Evolutionary conservation across 2,329 filamentous ascomycete species (phyloP).

Genomic region (Colletotrichum australisinense): DNA sequence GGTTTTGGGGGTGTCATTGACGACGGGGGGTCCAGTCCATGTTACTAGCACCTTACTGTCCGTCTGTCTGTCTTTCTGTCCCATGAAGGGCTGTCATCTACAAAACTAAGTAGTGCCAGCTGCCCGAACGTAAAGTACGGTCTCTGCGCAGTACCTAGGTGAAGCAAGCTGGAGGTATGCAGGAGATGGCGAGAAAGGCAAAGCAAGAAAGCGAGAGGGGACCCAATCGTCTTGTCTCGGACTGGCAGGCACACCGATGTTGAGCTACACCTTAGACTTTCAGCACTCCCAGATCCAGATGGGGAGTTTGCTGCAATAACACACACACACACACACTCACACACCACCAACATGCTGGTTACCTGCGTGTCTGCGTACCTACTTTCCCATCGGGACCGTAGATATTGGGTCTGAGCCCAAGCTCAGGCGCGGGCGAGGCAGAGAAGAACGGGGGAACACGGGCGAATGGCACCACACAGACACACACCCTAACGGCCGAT

Average conservation of each 20-base stretch:
- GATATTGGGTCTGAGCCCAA: background rate
- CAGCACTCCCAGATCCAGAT: background rate
- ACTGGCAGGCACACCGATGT: background rate
- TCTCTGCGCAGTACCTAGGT: too few species aligned
- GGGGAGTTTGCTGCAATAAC: background rate
- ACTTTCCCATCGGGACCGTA: background rate
- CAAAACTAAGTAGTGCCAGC: too few species aligned
- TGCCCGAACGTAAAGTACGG: background rate
- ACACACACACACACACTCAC: too few species aligned
- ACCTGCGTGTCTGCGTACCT: background rate
- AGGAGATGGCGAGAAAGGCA: background rate
- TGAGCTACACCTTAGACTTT: background rate
- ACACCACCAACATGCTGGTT: too few species aligned
- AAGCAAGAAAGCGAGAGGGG: background rate
- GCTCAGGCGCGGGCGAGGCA: background rate
- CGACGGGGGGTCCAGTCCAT: background rate
- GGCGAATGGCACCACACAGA: conserved; percentile 29
- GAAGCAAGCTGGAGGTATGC: background rate
- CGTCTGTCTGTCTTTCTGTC: background rate
- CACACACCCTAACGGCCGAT: conserved; percentile 29
- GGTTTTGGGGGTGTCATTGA: background rate
- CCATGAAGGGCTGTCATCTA: background rate
- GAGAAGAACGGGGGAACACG: background rate
- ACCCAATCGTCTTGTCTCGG: background rate
- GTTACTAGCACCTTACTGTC: background rate